Evolutionary conservation across 768 basidiomycete species (phyloP).

Genomic region (Austroboletus festivus): DNA sequence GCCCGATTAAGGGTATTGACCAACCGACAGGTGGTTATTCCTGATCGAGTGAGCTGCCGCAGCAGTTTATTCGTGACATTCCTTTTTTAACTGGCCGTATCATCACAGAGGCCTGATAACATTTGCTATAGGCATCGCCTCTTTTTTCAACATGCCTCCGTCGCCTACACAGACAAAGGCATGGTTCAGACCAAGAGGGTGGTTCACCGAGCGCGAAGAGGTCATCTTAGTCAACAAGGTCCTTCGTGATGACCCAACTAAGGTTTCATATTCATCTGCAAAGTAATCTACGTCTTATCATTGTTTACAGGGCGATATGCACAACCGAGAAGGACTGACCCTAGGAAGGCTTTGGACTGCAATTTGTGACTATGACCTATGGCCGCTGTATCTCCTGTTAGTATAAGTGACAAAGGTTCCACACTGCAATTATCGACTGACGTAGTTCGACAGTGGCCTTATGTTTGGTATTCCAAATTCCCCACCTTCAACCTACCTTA

Average conservation of each 20-base stretch:
- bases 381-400: constrained; percentile 56
- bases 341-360: constrained; percentile 50
- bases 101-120: constrained; percentile 35
- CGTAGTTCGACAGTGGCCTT: constrained; percentile 38
- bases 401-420: not conserved
- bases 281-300: not conserved
- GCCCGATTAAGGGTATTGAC: not conserved
- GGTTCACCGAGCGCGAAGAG: constrained; percentile 64
- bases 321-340: constrained; percentile 61
- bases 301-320: constrained; percentile 46
- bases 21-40: constrained; percentile 33
- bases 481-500: constrained; percentile 55
- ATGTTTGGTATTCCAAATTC: constrained; percentile 49
- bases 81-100: not conserved
- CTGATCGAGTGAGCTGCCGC: constrained; percentile 34
- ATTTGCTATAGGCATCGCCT: constrained; percentile 47
- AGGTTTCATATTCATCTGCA: constrained; percentile 28
- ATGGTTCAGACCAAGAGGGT: constrained; percentile 58
- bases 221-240: constrained; percentile 57
- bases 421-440: not conserved
- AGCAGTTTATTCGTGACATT: not conserved
- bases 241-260: constrained; percentile 60
- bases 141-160: constrained; percentile 59
- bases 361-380: constrained; percentile 59
- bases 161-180: constrained; percentile 57